Conservation (phyloP, 768 basidiomycete genomes). For the Boletus bicolor region DNA sequence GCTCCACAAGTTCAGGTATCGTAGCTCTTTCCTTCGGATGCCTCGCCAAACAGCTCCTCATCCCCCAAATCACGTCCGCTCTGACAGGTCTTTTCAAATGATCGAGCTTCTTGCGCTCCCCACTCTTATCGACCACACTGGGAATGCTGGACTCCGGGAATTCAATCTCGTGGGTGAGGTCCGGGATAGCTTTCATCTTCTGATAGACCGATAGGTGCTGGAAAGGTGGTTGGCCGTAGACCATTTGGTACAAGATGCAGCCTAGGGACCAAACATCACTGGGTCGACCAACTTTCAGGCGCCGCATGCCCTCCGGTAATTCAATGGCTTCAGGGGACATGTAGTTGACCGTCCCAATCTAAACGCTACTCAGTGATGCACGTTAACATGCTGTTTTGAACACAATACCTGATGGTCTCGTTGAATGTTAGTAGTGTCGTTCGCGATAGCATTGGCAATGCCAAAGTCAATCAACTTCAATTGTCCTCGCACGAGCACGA, state of each 20-base stretch:
- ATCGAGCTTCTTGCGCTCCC: slow-evolving; percentile 50
- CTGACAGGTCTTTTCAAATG: slow-evolving; percentile 72
- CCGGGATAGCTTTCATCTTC: slow-evolving; percentile 94
- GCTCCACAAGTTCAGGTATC: slow-evolving; percentile 81
- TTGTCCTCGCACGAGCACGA: slow-evolving; percentile 91
- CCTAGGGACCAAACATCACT: slow-evolving; percentile 98
- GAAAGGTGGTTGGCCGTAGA: slow-evolving; percentile 93
- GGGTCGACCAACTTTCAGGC: slow-evolving; percentile 91
- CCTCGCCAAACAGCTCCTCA: slow-evolving; percentile 77
- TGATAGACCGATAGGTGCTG: slow-evolving; percentile 76
- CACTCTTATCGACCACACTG: slow-evolving; percentile 37
- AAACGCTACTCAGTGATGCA: slow-evolving; percentile 5
- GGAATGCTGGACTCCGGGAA: slow-evolving; percentile 67
- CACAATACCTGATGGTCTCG: slow-evolving; percentile 82
- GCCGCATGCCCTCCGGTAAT: slow-evolving; percentile 77
- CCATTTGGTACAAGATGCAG: slow-evolving; percentile 98
- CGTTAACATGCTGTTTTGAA: background rate
- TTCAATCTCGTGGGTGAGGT: slow-evolving; percentile 70
- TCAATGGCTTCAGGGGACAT: slow-evolving; percentile 99
- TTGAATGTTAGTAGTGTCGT: slow-evolving; percentile 97
- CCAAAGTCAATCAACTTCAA: slow-evolving; percentile 98
- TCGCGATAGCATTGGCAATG: slow-evolving; percentile 98
- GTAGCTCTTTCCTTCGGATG: slow-evolving; percentile 81
- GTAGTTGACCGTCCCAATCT: slow-evolving; percentile 97
- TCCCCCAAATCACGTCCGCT: slow-evolving; percentile 70